These are phyloP conservation scores for Ceratocystis papillata DNA, from an alignment of 2,329 filamentous ascomycete genomes.

Conservation along the genomic window DNA sequence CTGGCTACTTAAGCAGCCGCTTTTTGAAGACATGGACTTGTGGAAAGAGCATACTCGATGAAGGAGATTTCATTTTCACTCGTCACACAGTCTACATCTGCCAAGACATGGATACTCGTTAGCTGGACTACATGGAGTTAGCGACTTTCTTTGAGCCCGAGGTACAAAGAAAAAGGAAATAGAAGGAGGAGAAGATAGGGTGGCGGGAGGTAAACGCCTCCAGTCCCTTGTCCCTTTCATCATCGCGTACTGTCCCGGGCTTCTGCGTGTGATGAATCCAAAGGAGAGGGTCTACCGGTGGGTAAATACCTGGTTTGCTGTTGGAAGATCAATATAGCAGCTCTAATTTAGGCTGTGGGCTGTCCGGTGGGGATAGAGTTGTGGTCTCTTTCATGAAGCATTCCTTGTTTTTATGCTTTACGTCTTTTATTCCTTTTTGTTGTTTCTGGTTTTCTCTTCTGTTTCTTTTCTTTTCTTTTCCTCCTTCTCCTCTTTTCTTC, in stretches of 20 bases:
- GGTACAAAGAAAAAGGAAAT: slow-evolving; percentile 1
- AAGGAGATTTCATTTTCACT: neutral
- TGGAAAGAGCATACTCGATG: no score
- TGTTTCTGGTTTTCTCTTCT: neutral
- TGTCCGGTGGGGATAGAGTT: no score
- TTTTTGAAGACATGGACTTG: neutral
- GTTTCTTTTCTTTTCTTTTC: slow-evolving; percentile 11
- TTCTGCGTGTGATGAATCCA: neutral
- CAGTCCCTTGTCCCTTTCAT: neutral
- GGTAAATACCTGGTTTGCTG: neutral
- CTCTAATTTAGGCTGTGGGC: no score
- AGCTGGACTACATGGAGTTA: neutral
- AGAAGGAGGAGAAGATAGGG: neutral
- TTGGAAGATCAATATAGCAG: neutral
- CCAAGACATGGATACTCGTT: neutral
- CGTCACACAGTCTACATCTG: neutral
- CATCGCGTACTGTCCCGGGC: neutral
- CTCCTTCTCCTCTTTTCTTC: no score
- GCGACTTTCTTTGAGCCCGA: neutral
- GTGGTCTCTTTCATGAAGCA: no score
- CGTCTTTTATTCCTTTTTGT: neutral
- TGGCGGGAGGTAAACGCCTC: neutral
- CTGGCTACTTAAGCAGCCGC: neutral
- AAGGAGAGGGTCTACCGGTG: neutral
- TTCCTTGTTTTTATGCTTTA: no score